These are phyloP conservation scores for Poronia punctata DNA, from an alignment of 495 filamentous ascomycete genomes.

Conservation along the genomic window DNA sequence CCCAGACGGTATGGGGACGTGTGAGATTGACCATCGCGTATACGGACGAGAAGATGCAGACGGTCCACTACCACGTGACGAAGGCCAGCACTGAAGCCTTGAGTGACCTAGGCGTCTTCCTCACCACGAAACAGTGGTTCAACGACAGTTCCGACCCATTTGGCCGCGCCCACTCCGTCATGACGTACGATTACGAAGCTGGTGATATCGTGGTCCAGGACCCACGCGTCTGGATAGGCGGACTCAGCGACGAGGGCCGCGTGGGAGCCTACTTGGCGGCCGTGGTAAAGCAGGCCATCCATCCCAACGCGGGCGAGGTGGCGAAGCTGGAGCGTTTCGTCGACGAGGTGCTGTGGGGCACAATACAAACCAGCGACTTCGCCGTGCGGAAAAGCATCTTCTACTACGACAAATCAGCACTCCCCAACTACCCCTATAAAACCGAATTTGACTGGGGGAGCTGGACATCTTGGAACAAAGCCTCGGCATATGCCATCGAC, in stretches of 20 bases:
- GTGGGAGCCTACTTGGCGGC: constrained; percentile 40
- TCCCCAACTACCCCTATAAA: constrained; percentile 33
- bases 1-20: constrained; percentile 32
- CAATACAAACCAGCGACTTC: constrained; percentile 34
- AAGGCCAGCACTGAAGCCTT: constrained; percentile 31
- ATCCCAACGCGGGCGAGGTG: constrained; percentile 36
- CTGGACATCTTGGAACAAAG: constrained; percentile 37
- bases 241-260: constrained; percentile 47
- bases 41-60: constrained; percentile 33
- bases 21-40: constrained; percentile 35
- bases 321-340: constrained; percentile 41
- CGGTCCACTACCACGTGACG: constrained; percentile 45
- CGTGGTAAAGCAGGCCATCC: constrained; percentile 40
- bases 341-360: constrained; percentile 33
- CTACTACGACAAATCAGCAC: constrained; percentile 37
- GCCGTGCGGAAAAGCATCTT: constrained; percentile 44
- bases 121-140: constrained; percentile 39
- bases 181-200: constrained; percentile 41
- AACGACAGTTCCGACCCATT: constrained; percentile 42
- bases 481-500: constrained; percentile 31
- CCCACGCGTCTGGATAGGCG: constrained; percentile 45
- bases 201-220: constrained; percentile 39
- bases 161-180: constrained; percentile 39
- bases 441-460: constrained; percentile 32
- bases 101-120: constrained; percentile 27